Evolutionary conservation across 2,329 filamentous ascomycete species (phyloP), one percentile per base, ranked within the genome.

Genomic region (Penicillium concentricum): DNA sequence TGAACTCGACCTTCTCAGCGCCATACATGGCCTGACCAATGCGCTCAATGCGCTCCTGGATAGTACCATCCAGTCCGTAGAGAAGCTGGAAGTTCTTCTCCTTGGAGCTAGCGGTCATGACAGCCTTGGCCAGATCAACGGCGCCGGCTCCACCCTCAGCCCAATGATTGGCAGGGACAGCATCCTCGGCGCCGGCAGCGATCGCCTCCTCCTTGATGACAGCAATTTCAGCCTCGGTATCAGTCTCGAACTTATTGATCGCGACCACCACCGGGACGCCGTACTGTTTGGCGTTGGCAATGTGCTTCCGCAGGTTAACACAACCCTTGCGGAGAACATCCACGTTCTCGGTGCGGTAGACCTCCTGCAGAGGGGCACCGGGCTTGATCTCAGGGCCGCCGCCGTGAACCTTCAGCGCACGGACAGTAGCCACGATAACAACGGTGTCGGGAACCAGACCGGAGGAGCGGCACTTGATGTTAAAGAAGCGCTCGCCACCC

Each of bases 401-500:
- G 52, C 94, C 94, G 75, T 99, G 94, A 4, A 97, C 92, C 83
- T 99, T 99, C 62, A 99, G 82, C 7, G 94, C 94, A 65, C 94
- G 89, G 44, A 99, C 90, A 2, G 94, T 99, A 24, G 94, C 93
- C 37, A 99, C 94, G 57, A 99, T 87, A 43, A 99, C 91, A 7
- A 96, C 92, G 1, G 92, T 91, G 70, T 99, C 94, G 2, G 94
- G 94, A 2, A 91, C 86, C 44, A 99, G 87, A 24, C 93, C 93
- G 6, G 93, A 97, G 10, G 92, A 90, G 59, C 94, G 89, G 80
- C 94, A 97, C 83, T 99, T 99, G 82, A 99, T 97, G 81, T 99
- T 97, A 86, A 99, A 97, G 84, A 99, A 99, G 51, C 94, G 89
- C 83, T 99, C 94, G 61, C 94, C 94, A 63, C 94, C 94, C 94